Evolutionary conservation across 306 rosid species (phyloP).

Genomic region (Vigna nakashimae): DNA sequence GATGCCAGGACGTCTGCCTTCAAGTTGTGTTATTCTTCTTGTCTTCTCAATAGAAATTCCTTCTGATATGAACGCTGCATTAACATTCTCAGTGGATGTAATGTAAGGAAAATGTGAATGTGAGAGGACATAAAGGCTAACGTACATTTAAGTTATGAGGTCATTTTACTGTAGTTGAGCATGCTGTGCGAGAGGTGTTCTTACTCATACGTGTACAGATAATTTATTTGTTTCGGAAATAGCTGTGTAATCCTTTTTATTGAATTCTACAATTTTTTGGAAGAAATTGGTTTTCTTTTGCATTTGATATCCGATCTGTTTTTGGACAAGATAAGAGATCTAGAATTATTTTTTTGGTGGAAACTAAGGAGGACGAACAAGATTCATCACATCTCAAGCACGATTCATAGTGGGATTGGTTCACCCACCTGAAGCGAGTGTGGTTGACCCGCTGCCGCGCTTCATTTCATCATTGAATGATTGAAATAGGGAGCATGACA

Average conservation of each 20-base stretch:
- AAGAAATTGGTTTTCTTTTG: constrained; percentile 12
- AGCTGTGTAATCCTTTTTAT: constrained; percentile 32
- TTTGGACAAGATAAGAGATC: constrained; percentile 2
- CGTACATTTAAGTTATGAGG: constrained; percentile 43
- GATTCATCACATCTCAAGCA: constrained; percentile 14
- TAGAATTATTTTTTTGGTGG: not conserved
- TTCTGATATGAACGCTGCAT: constrained; percentile 49
- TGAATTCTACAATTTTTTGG: constrained; percentile 31
- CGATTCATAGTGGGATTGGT: constrained; percentile 1
- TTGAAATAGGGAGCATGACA: constrained; percentile 5
- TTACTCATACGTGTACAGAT: constrained; percentile 51
- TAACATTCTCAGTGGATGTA: constrained; percentile 36
- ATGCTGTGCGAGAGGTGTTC: constrained; percentile 37
- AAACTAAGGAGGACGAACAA: constrained; percentile 15
- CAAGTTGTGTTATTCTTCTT: constrained; percentile 31
- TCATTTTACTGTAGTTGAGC: constrained; percentile 37
- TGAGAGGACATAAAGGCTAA: constrained; percentile 38
- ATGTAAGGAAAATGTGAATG: constrained; percentile 33
- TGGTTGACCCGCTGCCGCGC: constrained; percentile 33
- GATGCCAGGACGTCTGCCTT: constrained; percentile 44
- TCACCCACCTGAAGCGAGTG: constrained; percentile 31
- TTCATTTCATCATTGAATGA: not conserved
- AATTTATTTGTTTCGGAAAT: constrained; percentile 18
- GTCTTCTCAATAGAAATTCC: constrained; percentile 32
- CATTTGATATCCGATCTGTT: constrained; percentile 19